Evolutionary conservation across 2,329 filamentous ascomycete genomes (phyloP).

Genomic region (Teratosphaeria zuluensis): DNA sequence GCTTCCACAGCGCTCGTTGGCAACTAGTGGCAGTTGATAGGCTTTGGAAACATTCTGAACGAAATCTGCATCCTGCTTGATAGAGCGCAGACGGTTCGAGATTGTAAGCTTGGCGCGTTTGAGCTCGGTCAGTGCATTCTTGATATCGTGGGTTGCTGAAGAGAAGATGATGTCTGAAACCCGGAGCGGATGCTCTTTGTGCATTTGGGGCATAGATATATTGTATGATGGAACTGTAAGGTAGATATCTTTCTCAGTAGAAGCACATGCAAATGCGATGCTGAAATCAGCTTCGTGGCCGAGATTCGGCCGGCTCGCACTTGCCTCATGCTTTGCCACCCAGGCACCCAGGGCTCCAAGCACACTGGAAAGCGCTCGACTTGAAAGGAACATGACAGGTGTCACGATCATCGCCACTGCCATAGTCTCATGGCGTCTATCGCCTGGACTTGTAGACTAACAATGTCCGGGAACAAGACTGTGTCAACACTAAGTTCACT

Average conservation of each 20-base stretch:
- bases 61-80: constrained; percentile 66
- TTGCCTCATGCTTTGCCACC: neutral
- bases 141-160: constrained; percentile 53
- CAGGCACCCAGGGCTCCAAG: neutral
- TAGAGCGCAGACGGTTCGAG: constrained; percentile 71
- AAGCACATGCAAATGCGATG: neutral
- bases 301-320: neutral
- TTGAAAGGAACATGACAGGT: neutral
- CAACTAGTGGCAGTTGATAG: constrained; percentile 58
- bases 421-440: neutral
- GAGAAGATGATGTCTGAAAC: constrained; percentile 41
- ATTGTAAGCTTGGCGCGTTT: constrained; percentile 69
- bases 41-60: constrained; percentile 49
- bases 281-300: neutral
- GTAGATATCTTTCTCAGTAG: neutral
- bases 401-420: neutral
- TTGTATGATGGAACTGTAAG: neutral
- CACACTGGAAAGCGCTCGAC: neutral
- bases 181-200: neutral
- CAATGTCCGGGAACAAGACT: neutral
- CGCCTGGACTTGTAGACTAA: neutral
- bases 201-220: neutral
- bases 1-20: constrained; percentile 90
- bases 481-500: neutral
- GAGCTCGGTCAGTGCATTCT: constrained; percentile 58